A percentile compares a stretch with the other conserved stretches of the same genome.
phyloP scores from a whole-genome alignment of 2,329 filamentous ascomycete species.

The Aquanectria penicillioides region DNA sequence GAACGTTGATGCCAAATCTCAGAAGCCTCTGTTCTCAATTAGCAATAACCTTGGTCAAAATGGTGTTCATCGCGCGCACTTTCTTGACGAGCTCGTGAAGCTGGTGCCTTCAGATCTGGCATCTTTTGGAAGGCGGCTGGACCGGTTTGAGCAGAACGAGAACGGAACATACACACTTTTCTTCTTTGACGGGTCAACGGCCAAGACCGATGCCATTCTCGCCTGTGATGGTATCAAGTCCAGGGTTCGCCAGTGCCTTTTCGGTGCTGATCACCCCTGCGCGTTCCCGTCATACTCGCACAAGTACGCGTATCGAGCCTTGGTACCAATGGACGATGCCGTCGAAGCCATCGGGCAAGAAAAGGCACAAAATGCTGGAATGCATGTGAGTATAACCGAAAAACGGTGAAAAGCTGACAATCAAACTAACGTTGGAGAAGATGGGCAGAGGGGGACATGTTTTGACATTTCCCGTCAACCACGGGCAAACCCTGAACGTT shows the following conservation, averaged over 20 bases:
- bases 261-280: conserved; percentile 10
- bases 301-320: conserved; percentile 19
- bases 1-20: not conserved
- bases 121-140: conserved; percentile 45
- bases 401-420: too few species aligned
- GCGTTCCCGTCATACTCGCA: conserved; percentile 17
- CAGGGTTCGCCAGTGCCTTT: conserved; percentile 6
- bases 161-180: conserved; percentile 40
- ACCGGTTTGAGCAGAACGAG: not conserved
- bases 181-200: conserved; percentile 54
- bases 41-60: conserved; percentile 41
- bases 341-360: conserved; percentile 9
- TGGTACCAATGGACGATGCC: conserved; percentile 18
- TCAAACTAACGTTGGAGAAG: conserved; percentile 23
- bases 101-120: conserved; percentile 47
- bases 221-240: conserved; percentile 25
- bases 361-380: conserved; percentile 15
- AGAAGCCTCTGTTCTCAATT: conserved; percentile 26
- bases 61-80: conserved; percentile 50
- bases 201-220: conserved; percentile 45
- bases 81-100: conserved; percentile 52
- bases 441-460: conserved; percentile 63
- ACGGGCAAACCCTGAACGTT: conserved; percentile 64
- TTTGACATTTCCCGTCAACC: conserved; percentile 16
- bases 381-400: conserved; percentile 16